phyloP scores from a whole-genome alignment of 345 rosid genomes.

The Sisymbrium altissimum region DNA sequence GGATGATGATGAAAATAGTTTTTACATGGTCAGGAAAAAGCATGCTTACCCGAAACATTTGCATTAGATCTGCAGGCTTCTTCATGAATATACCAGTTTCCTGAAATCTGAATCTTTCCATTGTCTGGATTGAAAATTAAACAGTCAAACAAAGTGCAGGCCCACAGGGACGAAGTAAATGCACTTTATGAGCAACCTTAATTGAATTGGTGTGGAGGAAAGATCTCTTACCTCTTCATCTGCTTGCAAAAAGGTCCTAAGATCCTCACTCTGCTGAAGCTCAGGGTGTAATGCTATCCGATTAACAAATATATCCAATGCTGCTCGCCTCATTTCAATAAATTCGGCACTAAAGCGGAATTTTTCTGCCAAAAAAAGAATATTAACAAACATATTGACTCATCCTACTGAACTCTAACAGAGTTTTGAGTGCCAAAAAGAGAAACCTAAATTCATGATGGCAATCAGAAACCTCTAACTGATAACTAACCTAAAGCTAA shows the following conservation, averaged over 20 bases:
- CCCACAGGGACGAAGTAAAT: background rate
- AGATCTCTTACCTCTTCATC: conserved; percentile 80
- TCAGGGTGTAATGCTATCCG: conserved; percentile 83
- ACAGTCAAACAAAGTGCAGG: conserved; percentile 9
- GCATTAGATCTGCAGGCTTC: conserved; percentile 92
- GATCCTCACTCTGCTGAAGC: conserved; percentile 91
- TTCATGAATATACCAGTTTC: conserved; percentile 83
- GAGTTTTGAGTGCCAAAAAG: background rate
- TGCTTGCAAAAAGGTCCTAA: conserved; percentile 91
- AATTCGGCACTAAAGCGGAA: conserved; percentile 97
- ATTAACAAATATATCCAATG: conserved; percentile 79
- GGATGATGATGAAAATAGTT: too few species aligned
- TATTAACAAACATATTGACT: background rate
- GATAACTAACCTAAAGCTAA: background rate
- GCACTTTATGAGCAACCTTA: background rate
- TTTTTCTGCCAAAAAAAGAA: conserved; percentile 60
- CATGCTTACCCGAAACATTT: conserved; percentile 78
- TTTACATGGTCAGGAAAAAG: conserved; percentile 11
- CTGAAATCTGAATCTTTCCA: conserved; percentile 88
- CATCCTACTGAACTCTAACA: background rate
- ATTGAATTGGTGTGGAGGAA: background rate
- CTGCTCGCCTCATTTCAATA: conserved; percentile 95
- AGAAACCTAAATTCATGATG: background rate
- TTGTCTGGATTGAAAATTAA: conserved; percentile 54
- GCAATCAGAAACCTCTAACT: background rate